Conservation (phyloP, 2,329 filamentous ascomycete species). For the Curvularia lunata region DNA sequence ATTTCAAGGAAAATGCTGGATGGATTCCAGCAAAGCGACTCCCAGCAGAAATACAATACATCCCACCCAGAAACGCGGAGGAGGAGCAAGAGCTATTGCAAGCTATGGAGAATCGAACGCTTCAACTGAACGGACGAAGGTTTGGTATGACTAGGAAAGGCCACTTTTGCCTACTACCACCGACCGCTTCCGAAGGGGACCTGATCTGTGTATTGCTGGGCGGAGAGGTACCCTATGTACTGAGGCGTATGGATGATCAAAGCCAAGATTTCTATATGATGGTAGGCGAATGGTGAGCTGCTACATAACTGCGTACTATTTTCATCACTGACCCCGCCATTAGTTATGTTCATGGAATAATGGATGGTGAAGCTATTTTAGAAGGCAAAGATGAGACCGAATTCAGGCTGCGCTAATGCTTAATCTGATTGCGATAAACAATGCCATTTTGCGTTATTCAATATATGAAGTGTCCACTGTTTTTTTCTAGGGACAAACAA, state of each 20-base stretch:
- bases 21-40: slow-evolving; percentile 1
- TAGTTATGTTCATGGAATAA: slow-evolving; percentile 7
- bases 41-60: background rate
- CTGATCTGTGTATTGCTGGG: slow-evolving; percentile 3
- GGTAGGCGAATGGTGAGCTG: slow-evolving; percentile 4
- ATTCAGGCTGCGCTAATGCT: background rate
- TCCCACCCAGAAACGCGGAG: background rate
- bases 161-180: slow-evolving; percentile 1
- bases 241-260: background rate
- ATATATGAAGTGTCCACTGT: no score
- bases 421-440: background rate
- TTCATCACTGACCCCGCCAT: background rate
- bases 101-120: background rate
- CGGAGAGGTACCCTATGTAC: slow-evolving; percentile 3
- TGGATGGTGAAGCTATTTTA: slow-evolving; percentile 3
- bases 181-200: background rate
- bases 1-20: slow-evolving; percentile 6
- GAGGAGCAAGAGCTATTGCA: background rate
- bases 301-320: background rate
- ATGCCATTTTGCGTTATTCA: background rate
- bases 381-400: background rate
- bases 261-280: slow-evolving; percentile 1
- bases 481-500: no score
- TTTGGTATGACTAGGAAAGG: slow-evolving; percentile 3
- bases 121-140: background rate